phyloP scores from a whole-genome alignment of 495 filamentous ascomycete genomes.

The Aspergillus avenaceus region DNA sequence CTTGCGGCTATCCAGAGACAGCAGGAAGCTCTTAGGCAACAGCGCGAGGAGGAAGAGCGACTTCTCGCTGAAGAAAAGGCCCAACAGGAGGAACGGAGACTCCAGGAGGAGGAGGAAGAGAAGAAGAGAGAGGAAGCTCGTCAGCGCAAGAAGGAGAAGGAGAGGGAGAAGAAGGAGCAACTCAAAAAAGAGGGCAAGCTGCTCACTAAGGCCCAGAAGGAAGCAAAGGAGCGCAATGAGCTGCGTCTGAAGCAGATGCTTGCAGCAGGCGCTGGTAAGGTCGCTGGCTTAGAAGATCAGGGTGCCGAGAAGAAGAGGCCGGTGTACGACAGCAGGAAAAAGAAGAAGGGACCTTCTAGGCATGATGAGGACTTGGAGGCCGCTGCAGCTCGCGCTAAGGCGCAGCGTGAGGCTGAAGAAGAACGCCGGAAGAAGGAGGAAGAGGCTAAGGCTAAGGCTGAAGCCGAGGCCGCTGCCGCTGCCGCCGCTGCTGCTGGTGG shows the following conservation, averaged over 20 bases:
- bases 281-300: slow-evolving; percentile 65
- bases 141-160: slow-evolving; percentile 85
- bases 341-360: slow-evolving; percentile 72
- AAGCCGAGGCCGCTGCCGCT: slow-evolving; percentile 51
- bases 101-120: slow-evolving; percentile 68
- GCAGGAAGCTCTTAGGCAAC: slow-evolving; percentile 73
- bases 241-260: slow-evolving; percentile 92
- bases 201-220: slow-evolving; percentile 88
- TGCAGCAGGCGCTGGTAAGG: slow-evolving; percentile 69
- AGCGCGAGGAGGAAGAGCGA: slow-evolving; percentile 72
- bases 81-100: slow-evolving; percentile 65
- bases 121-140: slow-evolving; percentile 69
- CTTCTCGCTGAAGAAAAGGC: slow-evolving; percentile 69
- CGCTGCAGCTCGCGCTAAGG: slow-evolving; percentile 56
- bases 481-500: slow-evolving; percentile 54
- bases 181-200: slow-evolving; percentile 94
- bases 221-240: slow-evolving; percentile 78
- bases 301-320: slow-evolving; percentile 71
- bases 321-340: slow-evolving; percentile 69
- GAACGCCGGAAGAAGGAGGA: slow-evolving; percentile 61
- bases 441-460: slow-evolving; percentile 60
- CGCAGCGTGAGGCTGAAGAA: slow-evolving; percentile 61
- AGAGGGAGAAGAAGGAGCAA: slow-evolving; percentile 93
- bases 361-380: slow-evolving; percentile 69
- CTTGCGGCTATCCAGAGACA: slow-evolving; percentile 83